Base-by-base conservation (phyloP, 2,329 filamentous ascomycete genomes). In the Scorias spongiosa region DNA sequence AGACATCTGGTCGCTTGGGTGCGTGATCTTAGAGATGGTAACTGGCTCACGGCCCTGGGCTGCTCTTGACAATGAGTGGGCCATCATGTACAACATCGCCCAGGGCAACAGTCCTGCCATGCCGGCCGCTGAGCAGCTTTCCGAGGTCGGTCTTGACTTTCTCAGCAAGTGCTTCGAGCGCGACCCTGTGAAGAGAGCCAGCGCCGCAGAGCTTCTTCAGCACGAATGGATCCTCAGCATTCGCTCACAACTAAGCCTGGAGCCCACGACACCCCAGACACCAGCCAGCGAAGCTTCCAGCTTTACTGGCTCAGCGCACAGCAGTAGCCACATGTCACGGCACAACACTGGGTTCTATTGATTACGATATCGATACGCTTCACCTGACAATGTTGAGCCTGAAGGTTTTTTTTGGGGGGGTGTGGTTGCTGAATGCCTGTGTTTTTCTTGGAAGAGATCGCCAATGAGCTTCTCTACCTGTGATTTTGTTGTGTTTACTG, bases 11-110 rank as follows among this genome's bases (percentile, higher is more conserved):
- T 95, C 88, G 2, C 73, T 98, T 2, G 89, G 91, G 43, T 98
- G 91, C 59, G 91, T 98, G 32, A 85, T 98, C 51, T 75, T 95
- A 37, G 91, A 98, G 64, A 96, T 98, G 89, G 86, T 86, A 2
- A 98, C 91, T 0, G 91, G 91, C 15, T 78, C 87, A 49, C 79
- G 89, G 12, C 91, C 91, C 1, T 98, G 91, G 91, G 86, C 87
- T 20, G 86, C 81, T 51, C 78, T 96, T 40, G 91, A 98, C 67
- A 98, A 98, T 60, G 91, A 98, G 64, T 98, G 88, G 87, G 91
- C 91, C 37, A 96, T 98, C 67, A 98, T 98, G 91, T 98, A 95
- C 73, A 96, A 96, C 68, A 98, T 98, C 57, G 91, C 91, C 1
- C 89, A 94, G 60, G 91, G 91, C 51, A 93, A 95, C 55, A 84